Evolutionary conservation across 306 rosid genomes (phyloP).

Genomic region (Inga laurina): DNA sequence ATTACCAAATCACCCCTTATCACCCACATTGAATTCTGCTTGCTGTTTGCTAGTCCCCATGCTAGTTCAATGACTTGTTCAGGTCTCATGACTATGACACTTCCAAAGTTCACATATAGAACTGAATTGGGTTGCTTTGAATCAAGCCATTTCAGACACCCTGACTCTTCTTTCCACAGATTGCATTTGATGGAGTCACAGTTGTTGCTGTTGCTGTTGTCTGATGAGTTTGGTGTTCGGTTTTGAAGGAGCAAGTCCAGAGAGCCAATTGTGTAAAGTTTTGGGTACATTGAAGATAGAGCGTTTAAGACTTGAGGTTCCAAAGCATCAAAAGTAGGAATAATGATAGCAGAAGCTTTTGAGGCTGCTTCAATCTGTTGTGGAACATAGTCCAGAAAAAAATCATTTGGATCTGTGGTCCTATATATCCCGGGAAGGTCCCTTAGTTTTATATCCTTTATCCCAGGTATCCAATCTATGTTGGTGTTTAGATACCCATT

Average conservation of each 20-base stretch:
- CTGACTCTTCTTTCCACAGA: conserved; percentile 52
- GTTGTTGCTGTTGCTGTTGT: not conserved
- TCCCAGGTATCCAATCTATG: too few relatives aligned
- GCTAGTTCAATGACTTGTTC: conserved; percentile 50
- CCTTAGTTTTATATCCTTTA: conserved; percentile 40
- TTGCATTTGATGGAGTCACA: conserved; percentile 30
- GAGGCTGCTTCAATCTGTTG: conserved; percentile 35
- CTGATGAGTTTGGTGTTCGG: not conserved
- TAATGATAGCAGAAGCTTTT: conserved; percentile 44
- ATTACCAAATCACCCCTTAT: conserved; percentile 52
- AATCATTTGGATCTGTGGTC: conserved; percentile 39
- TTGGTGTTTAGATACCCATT: conserved; percentile 40
- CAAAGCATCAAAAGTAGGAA: conserved; percentile 45
- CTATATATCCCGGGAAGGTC: conserved; percentile 38
- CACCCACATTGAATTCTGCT: conserved; percentile 48
- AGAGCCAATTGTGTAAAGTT: conserved; percentile 46
- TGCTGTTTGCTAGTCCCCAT: conserved; percentile 49
- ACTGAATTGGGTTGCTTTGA: conserved; percentile 41
- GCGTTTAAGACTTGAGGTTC: conserved; percentile 36
- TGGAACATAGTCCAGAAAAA: conserved; percentile 30
- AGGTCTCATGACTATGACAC: conserved; percentile 40
- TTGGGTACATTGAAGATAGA: conserved; percentile 41
- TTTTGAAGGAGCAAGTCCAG: conserved; percentile 39
- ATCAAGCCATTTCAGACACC: conserved; percentile 53
- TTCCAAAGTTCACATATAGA: conserved; percentile 49